Base-by-base conservation (phyloP, 129 eudicot species). In the Cynara cardunculus region DNA sequence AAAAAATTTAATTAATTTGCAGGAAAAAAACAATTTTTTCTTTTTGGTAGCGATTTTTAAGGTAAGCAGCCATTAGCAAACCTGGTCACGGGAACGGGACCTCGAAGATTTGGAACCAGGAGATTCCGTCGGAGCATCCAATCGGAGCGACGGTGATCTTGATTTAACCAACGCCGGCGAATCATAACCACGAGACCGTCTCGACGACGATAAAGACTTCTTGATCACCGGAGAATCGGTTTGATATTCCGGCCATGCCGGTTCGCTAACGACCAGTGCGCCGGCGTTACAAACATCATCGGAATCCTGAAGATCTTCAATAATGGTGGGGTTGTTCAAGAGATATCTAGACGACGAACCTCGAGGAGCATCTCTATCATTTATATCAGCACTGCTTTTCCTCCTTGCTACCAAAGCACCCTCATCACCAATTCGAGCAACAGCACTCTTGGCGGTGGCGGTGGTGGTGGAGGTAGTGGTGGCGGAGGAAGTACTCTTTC, bases 11-110 rank as follows among this genome's bases (percentile, higher is more conserved):
- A 46, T 14, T 46, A 46, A 46, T 46, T 46, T 14, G n/a, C 59
- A 46, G 1, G 13, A 46, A 49, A 49, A 49, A 49, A 16, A 14
- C 18, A 18, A 2, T 16, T 49, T 49, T 14, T 16, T 14, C 24
- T 56, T 56, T 56, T 18, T n/a, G 24, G 8, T 5, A n/a, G 2
- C 24, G 24, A 56, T n/a, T 56, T 56, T 56, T 56, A 56, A 56
- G 25, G 65, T 56, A 18, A 10, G 19, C 21, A 11, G 31, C 49
- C n/a, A 62, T 62, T 9, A 53, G 37, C 86, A 71, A 25, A 85
- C 88, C 88, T 85, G 88, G 46, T 85, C 78, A 64, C 82, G 74
- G 7, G 84, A 34, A 18, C 81, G 37, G 14, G 86, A 81, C 31
- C 79, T 81, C 32, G 69, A 80, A 31, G 82, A 25, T 76, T 71